Evolutionary conservation across 2,329 filamentous ascomycete genomes (phyloP).

Genomic region (Ophiocordyceps camponoti-leonardi): DNA sequence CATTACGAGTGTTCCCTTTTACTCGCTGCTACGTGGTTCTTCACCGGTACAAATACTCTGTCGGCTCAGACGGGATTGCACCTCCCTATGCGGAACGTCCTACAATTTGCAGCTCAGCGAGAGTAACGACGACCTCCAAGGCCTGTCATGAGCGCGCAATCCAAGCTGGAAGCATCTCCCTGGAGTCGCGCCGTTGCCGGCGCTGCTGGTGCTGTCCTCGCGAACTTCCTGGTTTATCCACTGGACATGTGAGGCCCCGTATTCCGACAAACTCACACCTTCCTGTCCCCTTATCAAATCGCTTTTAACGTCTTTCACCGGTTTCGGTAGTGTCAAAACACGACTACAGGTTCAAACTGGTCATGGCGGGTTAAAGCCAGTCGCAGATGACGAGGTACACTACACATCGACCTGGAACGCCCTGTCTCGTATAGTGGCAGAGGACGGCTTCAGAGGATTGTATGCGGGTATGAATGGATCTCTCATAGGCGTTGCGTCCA

Average conservation of each 20-base stretch:
- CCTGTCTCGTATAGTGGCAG: conserved; percentile 63
- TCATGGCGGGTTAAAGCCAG: conserved; percentile 21
- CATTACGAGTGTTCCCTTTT: too few relatives aligned
- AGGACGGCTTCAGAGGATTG: conserved; percentile 65
- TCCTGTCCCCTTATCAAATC: background rate
- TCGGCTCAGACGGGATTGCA: too few relatives aligned
- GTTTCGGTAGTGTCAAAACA: conserved; percentile 66
- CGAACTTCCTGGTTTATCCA: conserved; percentile 90
- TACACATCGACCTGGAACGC: conserved; percentile 84
- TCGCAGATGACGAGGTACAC: conserved; percentile 36
- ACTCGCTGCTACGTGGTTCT: too few relatives aligned
- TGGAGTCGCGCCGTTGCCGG: conserved; percentile 91
- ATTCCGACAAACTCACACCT: too few relatives aligned
- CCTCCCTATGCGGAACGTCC: too few relatives aligned
- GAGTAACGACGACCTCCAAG: background rate
- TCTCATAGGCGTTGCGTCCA: conserved; percentile 82
- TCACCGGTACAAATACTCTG: too few relatives aligned
- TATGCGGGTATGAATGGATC: conserved; percentile 82
- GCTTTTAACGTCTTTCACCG: background rate
- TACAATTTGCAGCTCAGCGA: too few relatives aligned
- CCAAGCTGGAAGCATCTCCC: conserved; percentile 61
- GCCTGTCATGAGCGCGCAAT: conserved; percentile 31
- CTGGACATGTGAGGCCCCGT: conserved; percentile 66
- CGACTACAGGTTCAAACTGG: conserved; percentile 90
- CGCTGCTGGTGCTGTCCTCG: conserved; percentile 80